These are phyloP conservation scores for Suillus occidentalis DNA, from an alignment of 768 basidiomycete genomes.

Conservation along the genomic window DNA sequence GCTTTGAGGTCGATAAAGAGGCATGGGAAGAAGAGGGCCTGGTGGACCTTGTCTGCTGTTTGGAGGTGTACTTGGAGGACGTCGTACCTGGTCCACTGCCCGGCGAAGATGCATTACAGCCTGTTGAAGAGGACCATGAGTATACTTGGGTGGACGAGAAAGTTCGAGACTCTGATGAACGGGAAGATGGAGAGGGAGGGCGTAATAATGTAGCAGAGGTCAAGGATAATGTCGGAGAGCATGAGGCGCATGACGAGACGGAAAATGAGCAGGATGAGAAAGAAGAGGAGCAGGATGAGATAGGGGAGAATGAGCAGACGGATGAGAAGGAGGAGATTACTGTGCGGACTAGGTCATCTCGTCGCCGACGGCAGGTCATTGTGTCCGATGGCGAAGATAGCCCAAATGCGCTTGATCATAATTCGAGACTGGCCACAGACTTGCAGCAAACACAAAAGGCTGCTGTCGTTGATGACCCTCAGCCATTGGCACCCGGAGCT, in stretches of 20 bases:
- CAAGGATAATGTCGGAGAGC: background rate
- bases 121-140: background rate
- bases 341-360: background rate
- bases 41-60: background rate
- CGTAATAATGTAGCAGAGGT: background rate
- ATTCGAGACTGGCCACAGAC: background rate
- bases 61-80: background rate
- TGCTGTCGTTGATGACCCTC: background rate
- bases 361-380: background rate
- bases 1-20: background rate
- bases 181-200: background rate
- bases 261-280: background rate
- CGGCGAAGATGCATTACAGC: background rate
- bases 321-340: background rate
- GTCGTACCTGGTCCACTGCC: background rate
- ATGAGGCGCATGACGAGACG: background rate
- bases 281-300: background rate
- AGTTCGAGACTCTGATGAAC: background rate
- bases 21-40: constrained; percentile 2
- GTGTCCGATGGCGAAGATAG: background rate
- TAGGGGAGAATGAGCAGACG: background rate
- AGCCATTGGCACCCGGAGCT: background rate
- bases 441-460: background rate
- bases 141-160: background rate
- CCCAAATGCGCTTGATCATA: too few relatives aligned